Conservation (phyloP, 495 filamentous ascomycete genomes). For the Pyrenula aspistea region DNA sequence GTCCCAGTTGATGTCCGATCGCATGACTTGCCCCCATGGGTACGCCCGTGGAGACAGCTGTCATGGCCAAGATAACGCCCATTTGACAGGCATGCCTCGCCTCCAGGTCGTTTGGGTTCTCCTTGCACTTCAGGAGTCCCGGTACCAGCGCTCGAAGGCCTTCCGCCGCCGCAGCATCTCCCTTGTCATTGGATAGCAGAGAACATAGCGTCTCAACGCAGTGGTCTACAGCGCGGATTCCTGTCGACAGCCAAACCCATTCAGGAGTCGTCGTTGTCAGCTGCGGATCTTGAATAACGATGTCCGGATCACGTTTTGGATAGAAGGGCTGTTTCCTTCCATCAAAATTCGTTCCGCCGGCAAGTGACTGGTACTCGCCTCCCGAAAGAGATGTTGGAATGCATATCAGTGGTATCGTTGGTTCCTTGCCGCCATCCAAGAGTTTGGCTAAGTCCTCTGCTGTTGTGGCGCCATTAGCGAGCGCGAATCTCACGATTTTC, state of each 20-base stretch:
- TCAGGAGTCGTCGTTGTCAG: constrained; percentile 42
- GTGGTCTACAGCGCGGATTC: constrained; percentile 52
- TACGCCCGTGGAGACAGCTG: constrained; percentile 31
- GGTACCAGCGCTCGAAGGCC: constrained; percentile 38
- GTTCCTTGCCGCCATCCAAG: constrained; percentile 20
- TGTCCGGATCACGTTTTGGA: constrained; percentile 25
- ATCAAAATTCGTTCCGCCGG: constrained; percentile 22
- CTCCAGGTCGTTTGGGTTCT: constrained; percentile 27
- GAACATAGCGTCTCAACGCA: constrained; percentile 41
- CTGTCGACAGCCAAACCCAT: constrained; percentile 48
- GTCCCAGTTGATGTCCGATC: constrained; percentile 57
- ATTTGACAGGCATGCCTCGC: constrained; percentile 40
- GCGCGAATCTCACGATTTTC: constrained; percentile 42
- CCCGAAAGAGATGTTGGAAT: constrained; percentile 53
- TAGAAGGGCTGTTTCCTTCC: not conserved
- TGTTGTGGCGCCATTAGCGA: constrained; percentile 34
- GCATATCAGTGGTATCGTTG: constrained; percentile 41
- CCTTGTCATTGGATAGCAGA: not conserved
- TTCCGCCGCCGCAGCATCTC: constrained; percentile 25
- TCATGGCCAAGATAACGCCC: constrained; percentile 45
- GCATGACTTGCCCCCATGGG: constrained; percentile 49
- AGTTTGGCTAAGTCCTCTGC: constrained; percentile 30
- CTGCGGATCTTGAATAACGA: constrained; percentile 48
- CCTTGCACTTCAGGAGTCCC: constrained; percentile 36
- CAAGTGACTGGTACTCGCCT: constrained; percentile 46